These are phyloP conservation scores for Rubia tinctorum DNA, from an alignment of 305 asterid genomes.

Conservation along the genomic window DNA sequence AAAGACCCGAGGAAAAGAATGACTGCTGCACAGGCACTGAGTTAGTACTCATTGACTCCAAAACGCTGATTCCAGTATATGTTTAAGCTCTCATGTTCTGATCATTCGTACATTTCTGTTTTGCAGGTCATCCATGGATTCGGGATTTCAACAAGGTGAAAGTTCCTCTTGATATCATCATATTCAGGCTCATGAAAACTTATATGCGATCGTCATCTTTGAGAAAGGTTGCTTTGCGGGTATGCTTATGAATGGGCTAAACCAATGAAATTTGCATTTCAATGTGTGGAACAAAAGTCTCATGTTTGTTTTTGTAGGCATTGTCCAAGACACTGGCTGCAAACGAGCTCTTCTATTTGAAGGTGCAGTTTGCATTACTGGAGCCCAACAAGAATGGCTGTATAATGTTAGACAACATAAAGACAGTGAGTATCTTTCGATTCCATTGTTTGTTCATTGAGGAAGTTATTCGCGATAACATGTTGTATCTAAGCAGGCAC, in stretches of 20 bases:
- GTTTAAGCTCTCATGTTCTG: not conserved
- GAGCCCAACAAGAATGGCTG: constrained; percentile 71
- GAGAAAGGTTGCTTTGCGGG: constrained; percentile 80
- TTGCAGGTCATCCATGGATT: constrained; percentile 87
- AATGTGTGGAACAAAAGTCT: constrained; percentile 3
- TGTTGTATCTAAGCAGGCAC: constrained; percentile 24
- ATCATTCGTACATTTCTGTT: constrained; percentile 10
- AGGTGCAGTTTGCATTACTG: constrained; percentile 65
- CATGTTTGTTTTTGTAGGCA: constrained; percentile 70
- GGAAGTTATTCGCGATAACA: too few relatives aligned
- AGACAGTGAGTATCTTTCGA: constrained; percentile 41
- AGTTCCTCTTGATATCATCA: constrained; percentile 46
- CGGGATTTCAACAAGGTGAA: constrained; percentile 30
- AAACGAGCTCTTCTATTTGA: constrained; percentile 69
- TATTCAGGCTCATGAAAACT: constrained; percentile 55
- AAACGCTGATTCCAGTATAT: not conserved
- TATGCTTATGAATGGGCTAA: too few relatives aligned
- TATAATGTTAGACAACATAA: constrained; percentile 61
- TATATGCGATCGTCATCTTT: constrained; percentile 69
- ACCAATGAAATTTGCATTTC: not conserved
- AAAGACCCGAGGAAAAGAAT: constrained; percentile 56
- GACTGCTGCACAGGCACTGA: constrained; percentile 73
- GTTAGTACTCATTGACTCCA: constrained; percentile 31
- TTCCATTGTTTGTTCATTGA: not conserved
- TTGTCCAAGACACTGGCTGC: constrained; percentile 73